Conservation (phyloP, 2,329 filamentous ascomycete species). For the Elsinoe perseae region DNA sequence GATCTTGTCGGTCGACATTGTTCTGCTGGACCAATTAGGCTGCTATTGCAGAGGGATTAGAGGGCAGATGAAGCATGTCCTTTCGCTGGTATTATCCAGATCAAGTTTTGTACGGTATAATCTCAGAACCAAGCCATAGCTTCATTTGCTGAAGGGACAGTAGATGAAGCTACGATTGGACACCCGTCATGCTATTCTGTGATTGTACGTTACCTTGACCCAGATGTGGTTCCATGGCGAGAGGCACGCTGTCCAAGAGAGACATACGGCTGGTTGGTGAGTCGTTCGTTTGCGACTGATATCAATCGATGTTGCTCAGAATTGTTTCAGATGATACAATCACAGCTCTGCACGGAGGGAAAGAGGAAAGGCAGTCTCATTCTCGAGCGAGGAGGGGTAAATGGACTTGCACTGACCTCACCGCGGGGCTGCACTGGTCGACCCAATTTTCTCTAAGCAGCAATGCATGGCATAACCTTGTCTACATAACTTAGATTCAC, state of each 20-base stretch:
- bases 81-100: slow-evolving; percentile 84
- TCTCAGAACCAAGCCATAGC: slow-evolving; percentile 54
- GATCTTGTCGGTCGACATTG: slow-evolving; percentile 76
- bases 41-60: slow-evolving; percentile 24
- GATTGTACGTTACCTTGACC: slow-evolving; percentile 17
- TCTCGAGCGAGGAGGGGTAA: neutral
- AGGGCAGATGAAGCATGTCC: slow-evolving; percentile 66
- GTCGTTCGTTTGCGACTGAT: neutral
- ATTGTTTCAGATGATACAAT: neutral
- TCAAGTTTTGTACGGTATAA: slow-evolving; percentile 74
- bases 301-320: neutral
- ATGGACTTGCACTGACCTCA: slow-evolving; percentile 12
- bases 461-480: slow-evolving; percentile 7
- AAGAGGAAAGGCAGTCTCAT: neutral
- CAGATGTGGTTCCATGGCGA: slow-evolving; percentile 9
- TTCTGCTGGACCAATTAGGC: slow-evolving; percentile 42
- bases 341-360: neutral
- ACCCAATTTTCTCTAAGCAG: slow-evolving; percentile 5
- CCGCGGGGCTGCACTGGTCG: neutral
- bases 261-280: slow-evolving; percentile 14
- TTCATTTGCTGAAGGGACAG: neutral
- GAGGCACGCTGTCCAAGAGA: slow-evolving; percentile 7
- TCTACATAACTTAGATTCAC: neutral
- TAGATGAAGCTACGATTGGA: slow-evolving; percentile 2
- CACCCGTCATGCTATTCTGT: slow-evolving; percentile 17